phyloP scores from a whole-genome alignment of 2,329 filamentous ascomycete species.

The Graphilbum sp. region DNA sequence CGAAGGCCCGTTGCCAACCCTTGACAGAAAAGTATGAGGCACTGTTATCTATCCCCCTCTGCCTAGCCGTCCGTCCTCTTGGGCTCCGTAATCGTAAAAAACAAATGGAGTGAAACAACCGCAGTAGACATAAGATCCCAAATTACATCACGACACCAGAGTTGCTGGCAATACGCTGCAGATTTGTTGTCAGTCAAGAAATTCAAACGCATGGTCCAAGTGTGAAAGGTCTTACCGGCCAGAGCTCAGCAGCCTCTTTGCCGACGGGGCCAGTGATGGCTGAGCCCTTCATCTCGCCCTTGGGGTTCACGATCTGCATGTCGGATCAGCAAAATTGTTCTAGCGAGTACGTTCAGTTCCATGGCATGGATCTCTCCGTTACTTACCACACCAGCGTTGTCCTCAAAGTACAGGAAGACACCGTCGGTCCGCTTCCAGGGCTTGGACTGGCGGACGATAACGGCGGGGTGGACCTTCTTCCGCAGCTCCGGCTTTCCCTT shows the following conservation, averaged over 20 bases:
- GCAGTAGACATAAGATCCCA: neutral
- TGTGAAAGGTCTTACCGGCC: constrained; percentile 55
- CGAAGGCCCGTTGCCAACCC: neutral
- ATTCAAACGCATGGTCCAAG: neutral
- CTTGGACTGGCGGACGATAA: constrained; percentile 66
- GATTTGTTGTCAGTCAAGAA: constrained; percentile 19
- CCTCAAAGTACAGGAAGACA: constrained; percentile 99
- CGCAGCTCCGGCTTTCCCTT: constrained; percentile 99
- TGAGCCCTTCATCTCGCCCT: constrained; percentile 99
- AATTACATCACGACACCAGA: constrained; percentile 99
- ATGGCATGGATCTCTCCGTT: neutral
- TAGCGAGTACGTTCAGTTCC: too few relatives aligned
- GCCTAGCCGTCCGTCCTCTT: neutral
- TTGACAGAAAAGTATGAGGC: neutral
- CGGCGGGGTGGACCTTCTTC: constrained; percentile 99
- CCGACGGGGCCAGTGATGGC: constrained; percentile 98
- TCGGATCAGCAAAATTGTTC: neutral
- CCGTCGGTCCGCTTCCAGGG: constrained; percentile 98
- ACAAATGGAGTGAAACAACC: neutral
- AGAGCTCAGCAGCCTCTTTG: constrained; percentile 99
- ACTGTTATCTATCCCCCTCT: neutral
- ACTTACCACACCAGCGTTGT: constrained; percentile 90
- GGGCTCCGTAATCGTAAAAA: neutral
- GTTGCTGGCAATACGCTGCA: constrained; percentile 96
- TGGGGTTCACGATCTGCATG: constrained; percentile 91